These are phyloP conservation scores for Lycium barbarum DNA, from an alignment of 257 asterid species.

Conservation along the genomic window DNA sequence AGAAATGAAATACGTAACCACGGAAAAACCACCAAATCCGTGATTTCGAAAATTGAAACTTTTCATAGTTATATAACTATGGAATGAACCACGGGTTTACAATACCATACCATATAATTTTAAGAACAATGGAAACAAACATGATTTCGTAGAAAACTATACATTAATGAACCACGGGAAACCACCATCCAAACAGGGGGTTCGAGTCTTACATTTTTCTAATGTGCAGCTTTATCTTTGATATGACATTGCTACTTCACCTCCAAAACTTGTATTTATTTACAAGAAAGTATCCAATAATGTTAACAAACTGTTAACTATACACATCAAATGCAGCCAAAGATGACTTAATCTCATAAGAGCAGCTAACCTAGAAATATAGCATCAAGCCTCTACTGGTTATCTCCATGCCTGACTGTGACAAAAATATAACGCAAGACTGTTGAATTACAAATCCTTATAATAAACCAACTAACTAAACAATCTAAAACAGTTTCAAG, in stretches of 20 bases:
- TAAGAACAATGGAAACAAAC: too few species aligned
- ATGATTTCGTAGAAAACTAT: too few species aligned
- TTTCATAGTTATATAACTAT: too few species aligned
- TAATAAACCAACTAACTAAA: not conserved
- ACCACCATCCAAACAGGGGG: too few species aligned
- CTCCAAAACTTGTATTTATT: not conserved
- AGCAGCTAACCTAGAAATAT: not conserved
- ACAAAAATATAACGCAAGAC: not conserved
- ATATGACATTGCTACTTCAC: not conserved
- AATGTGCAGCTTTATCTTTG: not conserved
- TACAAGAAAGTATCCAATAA: not conserved
- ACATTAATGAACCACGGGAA: too few species aligned
- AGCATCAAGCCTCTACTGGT: not conserved
- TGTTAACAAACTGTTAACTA: not conserved
- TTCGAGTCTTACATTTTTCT: not conserved
- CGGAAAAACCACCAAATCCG: too few species aligned
- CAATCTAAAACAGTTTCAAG: not conserved
- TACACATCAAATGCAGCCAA: not conserved
- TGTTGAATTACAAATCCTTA: not conserved
- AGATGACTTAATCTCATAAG: not conserved
- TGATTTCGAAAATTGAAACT: too few species aligned
- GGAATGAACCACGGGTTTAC: too few species aligned
- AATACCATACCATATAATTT: too few species aligned
- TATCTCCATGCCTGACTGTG: not conserved
- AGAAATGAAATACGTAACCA: too few species aligned